Evolutionary conservation across 75 land plant genomes (phyloP), one percentile per base, ranked within the genome.

Genomic region (Pinus albicaulis): DNA sequence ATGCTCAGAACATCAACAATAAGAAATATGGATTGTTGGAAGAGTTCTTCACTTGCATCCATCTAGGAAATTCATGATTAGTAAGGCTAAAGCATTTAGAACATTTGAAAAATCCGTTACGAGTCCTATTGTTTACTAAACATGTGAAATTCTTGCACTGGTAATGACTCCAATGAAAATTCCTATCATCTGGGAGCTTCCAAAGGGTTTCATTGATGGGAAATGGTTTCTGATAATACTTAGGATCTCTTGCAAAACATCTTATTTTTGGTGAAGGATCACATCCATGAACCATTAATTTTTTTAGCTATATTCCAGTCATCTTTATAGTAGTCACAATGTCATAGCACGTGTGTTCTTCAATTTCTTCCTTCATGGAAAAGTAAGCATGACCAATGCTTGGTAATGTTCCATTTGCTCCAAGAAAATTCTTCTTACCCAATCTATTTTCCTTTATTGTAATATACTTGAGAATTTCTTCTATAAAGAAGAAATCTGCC

Each of bases 281-380:
- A 59, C 96, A 93, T 4, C 96, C 93, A 61, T 84, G 86, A 25
- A 91, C 80, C 90, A 93, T 85, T 38, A 93, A 84, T n/a, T 77
- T 73, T 82, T 83, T 93, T 93, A 17, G 78, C 96, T 41, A 87
- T 70, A 41, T 80, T 74, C 94, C 92, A 89, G 72, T 93, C 96
- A 74, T 93, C 96, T 36, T 71, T 57, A 76, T 93, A 93, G n/a
- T 81, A 77, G 68, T 89, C 93, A 20, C 92, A 19, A 91, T 79
- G 55, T 91, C 92, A 80, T 93, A 93, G 23, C 77, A 80, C 96
- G 91, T 93, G 88, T 89, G 91, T 78, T 85, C 76, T 76, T 91
- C 93, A 48, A 93, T 83, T 56, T 87, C 89, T 19, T 68, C 48
- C 81, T 87, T 91, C 86, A 89, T 83, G 59, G 85, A 25, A 48